Base-by-base conservation (phyloP, 495 filamentous ascomycete species). In the Penicillium maclennaniae region DNA sequence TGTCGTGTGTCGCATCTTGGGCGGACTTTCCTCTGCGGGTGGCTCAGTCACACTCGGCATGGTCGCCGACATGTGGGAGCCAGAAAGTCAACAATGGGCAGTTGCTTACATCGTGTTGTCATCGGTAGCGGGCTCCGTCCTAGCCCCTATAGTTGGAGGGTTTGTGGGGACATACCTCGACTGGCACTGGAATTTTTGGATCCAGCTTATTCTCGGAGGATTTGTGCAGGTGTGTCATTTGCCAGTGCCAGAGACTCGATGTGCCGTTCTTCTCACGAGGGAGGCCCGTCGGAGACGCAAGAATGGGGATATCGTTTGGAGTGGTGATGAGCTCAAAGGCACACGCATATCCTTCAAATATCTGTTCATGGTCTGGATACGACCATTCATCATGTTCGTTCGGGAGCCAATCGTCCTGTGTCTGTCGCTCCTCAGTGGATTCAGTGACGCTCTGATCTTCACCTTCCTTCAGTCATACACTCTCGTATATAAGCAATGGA, bases 11-110 rank as follows among this genome's bases (percentile, higher is more conserved):
- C 80, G 88, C 7, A 75, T 78, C 7, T 72, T 92, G 0, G 88
- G 87, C 12, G 88, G 88, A 44, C 67, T 91, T 1, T 85, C 82
- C 14, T 86, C 86, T 0, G 88, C 88, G 5, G 88, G 88, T 34
- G 88, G 88, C 34, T 89, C 86, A 19, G 88, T 92, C 47, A 92
- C 88, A 0, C 79, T 92, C 1, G 88, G 88, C 16, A 89, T 92
- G 86, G 81, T 89, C n/a, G 88, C 88, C 23, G 88, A 92, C 58
- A 80, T 91, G 77, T 92, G 81, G 74, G 84, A 90, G 54, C 66
- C 87, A 4, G 80, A 89, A 51, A 73, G 78, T 12, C 88, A 91
- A 62, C 67, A 71, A 38, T 76, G 66, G 40, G 87, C 86, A 1
- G 83, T 89, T 20, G 87, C 87, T 0, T 91, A 76, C 54, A 79